These are phyloP conservation scores for Phoenix dactylifera DNA, from an alignment of 176 grass and related monocot genomes.

Conservation along the genomic window DNA sequence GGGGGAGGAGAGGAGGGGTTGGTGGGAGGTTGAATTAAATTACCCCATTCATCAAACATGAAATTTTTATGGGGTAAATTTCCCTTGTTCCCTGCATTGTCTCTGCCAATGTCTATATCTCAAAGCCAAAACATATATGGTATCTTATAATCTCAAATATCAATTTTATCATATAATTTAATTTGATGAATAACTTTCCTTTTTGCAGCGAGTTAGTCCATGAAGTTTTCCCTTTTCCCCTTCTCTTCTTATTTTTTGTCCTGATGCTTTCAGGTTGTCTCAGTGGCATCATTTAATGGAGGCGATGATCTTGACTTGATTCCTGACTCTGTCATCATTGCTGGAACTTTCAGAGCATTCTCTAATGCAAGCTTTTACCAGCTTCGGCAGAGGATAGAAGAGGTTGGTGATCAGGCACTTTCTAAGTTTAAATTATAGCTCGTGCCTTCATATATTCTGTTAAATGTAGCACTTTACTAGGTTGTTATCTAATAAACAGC, in stretches of 20 bases:
- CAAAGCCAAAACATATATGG: too few relatives aligned
- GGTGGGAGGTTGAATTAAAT: too few relatives aligned
- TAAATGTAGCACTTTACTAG: too few relatives aligned
- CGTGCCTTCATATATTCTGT: background rate
- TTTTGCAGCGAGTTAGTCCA: background rate
- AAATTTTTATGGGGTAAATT: too few relatives aligned
- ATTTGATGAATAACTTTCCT: too few relatives aligned
- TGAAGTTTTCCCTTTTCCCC: background rate
- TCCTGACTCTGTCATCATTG: constrained; percentile 30
- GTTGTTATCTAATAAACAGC: background rate
- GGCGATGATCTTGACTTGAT: background rate
- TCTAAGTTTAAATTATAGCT: background rate
- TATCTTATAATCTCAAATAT: too few relatives aligned
- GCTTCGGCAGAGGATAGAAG: constrained; percentile 75
- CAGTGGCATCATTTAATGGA: constrained; percentile 42
- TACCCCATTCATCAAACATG: too few relatives aligned
- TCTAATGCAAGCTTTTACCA: constrained; percentile 90
- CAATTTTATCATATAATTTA: too few relatives aligned
- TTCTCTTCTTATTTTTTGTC: background rate
- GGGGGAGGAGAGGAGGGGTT: too few relatives aligned
- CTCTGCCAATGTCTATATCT: too few relatives aligned
- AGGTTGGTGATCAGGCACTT: constrained; percentile 29
- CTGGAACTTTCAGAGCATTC: constrained; percentile 93
- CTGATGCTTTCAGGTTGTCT: constrained; percentile 52
- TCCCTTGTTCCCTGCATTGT: too few relatives aligned